These are phyloP conservation scores for Mycena leptocephala DNA, from an alignment of 768 basidiomycete genomes.

Conservation along the genomic window DNA sequence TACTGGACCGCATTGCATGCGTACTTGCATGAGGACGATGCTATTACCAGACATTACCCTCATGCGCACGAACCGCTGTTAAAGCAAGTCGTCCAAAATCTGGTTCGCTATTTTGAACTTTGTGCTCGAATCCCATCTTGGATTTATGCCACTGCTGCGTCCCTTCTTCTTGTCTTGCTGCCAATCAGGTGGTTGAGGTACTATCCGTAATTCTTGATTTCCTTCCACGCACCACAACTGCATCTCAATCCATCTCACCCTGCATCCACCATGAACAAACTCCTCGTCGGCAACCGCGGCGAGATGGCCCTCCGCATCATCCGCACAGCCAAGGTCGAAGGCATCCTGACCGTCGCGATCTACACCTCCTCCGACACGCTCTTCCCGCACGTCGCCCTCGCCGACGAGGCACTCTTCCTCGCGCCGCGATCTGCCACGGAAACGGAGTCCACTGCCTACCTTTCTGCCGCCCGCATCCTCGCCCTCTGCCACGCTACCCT, in stretches of 20 bases:
- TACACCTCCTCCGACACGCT: slow-evolving; percentile 74
- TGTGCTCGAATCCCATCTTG: not conserved
- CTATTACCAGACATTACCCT: too few relatives aligned
- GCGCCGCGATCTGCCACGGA: not conserved
- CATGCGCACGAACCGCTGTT: too few relatives aligned
- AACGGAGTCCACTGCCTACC: slow-evolving; percentile 64
- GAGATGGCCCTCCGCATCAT: too few relatives aligned
- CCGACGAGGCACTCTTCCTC: slow-evolving; percentile 61
- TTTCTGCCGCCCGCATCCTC: slow-evolving; percentile 56
- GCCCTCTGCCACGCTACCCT: too few relatives aligned
- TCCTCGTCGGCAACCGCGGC: slow-evolving; percentile 81
- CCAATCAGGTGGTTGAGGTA: not conserved
- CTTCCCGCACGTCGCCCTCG: slow-evolving; percentile 70
- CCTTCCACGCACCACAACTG: not conserved
- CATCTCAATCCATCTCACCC: too few relatives aligned
- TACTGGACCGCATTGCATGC: too few relatives aligned
- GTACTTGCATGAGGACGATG: too few relatives aligned
- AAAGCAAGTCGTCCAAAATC: too few relatives aligned
- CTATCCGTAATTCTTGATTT: not conserved
- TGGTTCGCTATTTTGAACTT: not conserved
- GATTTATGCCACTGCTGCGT: too few relatives aligned
- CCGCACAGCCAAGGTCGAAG: slow-evolving; percentile 68
- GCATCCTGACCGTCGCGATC: slow-evolving; percentile 69
- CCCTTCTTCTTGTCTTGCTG: slow-evolving; percentile 1
- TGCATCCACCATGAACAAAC: slow-evolving; percentile 56